phyloP scores from a whole-genome alignment of 177 flowering plant genomes.

The Telopea speciosissima region DNA sequence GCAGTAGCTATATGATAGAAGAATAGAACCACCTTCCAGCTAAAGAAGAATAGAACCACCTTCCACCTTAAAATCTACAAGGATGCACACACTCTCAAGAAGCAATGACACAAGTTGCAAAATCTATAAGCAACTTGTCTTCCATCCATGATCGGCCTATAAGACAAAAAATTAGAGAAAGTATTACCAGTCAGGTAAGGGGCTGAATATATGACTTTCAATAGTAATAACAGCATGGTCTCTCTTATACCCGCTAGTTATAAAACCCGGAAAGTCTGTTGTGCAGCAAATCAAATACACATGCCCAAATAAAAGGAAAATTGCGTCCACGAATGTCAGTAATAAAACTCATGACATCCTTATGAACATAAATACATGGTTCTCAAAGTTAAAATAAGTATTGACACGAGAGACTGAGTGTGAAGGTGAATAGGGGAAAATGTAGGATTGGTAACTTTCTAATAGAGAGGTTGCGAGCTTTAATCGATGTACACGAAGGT shows the following conservation, averaged over 20 bases:
- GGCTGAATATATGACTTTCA: constrained; percentile 93
- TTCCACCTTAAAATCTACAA: no score
- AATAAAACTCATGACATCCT: no score
- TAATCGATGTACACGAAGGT: constrained; percentile 17
- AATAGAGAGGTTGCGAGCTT: constrained; percentile 36
- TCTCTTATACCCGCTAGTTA: constrained; percentile 72
- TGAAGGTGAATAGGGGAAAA: constrained; percentile 75
- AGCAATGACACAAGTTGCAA: no score
- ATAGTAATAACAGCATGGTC: constrained; percentile 96
- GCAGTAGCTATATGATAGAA: no score
- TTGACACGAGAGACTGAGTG: constrained; percentile 34
- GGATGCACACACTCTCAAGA: no score
- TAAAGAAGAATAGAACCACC: no score
- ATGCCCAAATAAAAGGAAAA: not conserved
- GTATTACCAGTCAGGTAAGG: constrained; percentile 79
- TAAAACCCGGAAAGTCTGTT: constrained; percentile 91
- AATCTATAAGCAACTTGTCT: no score
- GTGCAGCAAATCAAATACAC: not conserved
- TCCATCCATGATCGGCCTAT: no score
- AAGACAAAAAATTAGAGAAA: no score
- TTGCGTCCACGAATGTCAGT: not conserved
- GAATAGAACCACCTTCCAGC: no score
- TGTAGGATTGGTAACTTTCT: constrained; percentile 83
- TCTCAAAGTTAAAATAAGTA: no score
- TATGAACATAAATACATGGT: no score